Conservation (phyloP, 495 filamentous ascomycete genomes). For the Aspergillus avenaceus region DNA sequence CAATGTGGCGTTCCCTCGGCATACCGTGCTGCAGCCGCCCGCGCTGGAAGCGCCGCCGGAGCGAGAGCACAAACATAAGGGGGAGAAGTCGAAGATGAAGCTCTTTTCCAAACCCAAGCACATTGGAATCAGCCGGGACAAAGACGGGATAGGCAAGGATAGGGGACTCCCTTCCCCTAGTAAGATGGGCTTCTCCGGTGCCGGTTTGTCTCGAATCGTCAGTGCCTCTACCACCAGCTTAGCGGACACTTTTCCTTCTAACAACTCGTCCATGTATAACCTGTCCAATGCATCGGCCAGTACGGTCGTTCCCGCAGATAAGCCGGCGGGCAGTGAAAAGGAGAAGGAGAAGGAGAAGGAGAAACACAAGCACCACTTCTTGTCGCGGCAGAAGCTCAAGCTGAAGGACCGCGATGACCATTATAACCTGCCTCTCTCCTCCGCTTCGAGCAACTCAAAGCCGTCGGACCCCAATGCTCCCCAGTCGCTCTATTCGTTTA, state of each 20-base stretch:
- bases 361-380: conserved; percentile 76
- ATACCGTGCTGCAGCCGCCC: conserved; percentile 53
- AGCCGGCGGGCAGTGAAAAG: conserved; percentile 22
- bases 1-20: conserved; percentile 78
- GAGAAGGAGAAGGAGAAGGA: conserved; percentile 37
- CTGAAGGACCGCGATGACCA: conserved; percentile 78
- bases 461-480: conserved; percentile 82
- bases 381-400: conserved; percentile 90
- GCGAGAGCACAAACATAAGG: conserved; percentile 62
- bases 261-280: conserved; percentile 71
- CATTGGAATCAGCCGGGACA: conserved; percentile 71
- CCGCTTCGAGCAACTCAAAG: conserved; percentile 83
- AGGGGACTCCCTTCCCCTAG: conserved; percentile 75
- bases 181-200: conserved; percentile 62
- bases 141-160: conserved; percentile 54
- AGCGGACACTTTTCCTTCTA: conserved; percentile 57
- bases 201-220: conserved; percentile 56
- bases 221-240: conserved; percentile 78
- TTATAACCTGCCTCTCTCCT: conserved; percentile 69
- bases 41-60: conserved; percentile 36
- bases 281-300: conserved; percentile 79
- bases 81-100: conserved; percentile 86
- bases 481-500: conserved; percentile 79
- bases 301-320: conserved; percentile 58
- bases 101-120: conserved; percentile 86